phyloP scores from a whole-genome alignment of 2,329 filamentous ascomycete species.

The Chaetothyriales sp. region DNA sequence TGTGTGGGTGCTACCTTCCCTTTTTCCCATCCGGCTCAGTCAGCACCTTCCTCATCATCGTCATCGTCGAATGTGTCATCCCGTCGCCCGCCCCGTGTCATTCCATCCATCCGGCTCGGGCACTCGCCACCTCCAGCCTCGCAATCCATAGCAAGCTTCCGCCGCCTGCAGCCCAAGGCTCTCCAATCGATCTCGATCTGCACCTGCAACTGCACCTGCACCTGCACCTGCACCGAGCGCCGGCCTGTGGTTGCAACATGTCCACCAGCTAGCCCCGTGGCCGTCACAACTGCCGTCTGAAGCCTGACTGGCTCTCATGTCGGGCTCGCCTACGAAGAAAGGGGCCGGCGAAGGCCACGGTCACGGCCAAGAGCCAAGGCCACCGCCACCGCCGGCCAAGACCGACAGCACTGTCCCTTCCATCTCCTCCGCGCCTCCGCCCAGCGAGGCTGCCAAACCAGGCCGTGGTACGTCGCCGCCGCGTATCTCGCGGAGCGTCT shows the following conservation, averaged over 20 bases:
- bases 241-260: background rate
- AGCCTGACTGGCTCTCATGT: background rate
- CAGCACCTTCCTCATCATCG: no score
- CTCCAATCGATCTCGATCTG: background rate
- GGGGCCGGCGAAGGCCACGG: background rate
- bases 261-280: background rate
- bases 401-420: background rate
- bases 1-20: no score
- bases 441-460: background rate
- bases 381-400: background rate
- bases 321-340: background rate
- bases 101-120: background rate
- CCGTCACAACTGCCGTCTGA: background rate
- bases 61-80: background rate
- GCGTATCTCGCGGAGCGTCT: constrained; percentile 11
- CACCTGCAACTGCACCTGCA: no score
- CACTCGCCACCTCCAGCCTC: background rate
- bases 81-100: background rate
- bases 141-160: background rate
- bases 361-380: background rate
- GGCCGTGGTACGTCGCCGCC: constrained; percentile 3
- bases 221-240: background rate
- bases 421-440: no score
- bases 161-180: background rate
- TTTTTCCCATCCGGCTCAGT: background rate